A percentile compares a stretch with the other conserved stretches of the same genome.
These are phyloP conservation scores for Geotrichum histeridarum DNA, from an alignment of 1,139 yeast genomes.

Conservation along the genomic window DNA sequence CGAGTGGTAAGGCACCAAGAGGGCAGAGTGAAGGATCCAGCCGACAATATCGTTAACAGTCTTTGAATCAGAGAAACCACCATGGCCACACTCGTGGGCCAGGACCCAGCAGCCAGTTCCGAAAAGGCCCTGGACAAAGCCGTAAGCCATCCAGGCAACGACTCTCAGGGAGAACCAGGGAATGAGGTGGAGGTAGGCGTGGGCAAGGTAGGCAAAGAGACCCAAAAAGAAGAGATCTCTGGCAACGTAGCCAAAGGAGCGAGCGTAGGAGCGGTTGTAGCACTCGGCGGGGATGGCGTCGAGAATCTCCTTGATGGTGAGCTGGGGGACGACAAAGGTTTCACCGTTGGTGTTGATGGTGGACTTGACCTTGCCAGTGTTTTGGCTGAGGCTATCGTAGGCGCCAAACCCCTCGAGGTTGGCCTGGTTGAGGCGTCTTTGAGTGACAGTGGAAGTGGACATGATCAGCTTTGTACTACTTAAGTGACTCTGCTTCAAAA, in stretches of 20 bases:
- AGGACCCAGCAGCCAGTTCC: slow-evolving; percentile 81
- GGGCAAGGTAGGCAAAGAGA: slow-evolving; percentile 50
- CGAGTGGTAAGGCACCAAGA: slow-evolving; percentile 77
- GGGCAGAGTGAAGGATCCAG: slow-evolving; percentile 74
- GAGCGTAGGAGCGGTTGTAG: slow-evolving; percentile 57
- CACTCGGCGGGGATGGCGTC: slow-evolving; percentile 72
- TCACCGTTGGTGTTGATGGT: slow-evolving; percentile 56
- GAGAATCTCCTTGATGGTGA: slow-evolving; percentile 65
- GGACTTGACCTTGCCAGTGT: slow-evolving; percentile 21
- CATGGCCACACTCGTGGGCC: slow-evolving; percentile 91
- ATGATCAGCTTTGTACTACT: background rate
- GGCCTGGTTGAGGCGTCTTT: slow-evolving; percentile 27
- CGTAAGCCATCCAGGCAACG: slow-evolving; percentile 55
- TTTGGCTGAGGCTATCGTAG: slow-evolving; percentile 18
- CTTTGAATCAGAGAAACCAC: slow-evolving; percentile 70
- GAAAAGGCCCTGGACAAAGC: slow-evolving; percentile 56
- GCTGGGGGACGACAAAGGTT: slow-evolving; percentile 66
- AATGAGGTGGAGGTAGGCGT: slow-evolving; percentile 50
- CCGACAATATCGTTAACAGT: slow-evolving; percentile 70
- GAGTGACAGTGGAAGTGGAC: slow-evolving; percentile 30
- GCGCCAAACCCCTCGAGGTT: slow-evolving; percentile 19
- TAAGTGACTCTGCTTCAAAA: slow-evolving; percentile 14
- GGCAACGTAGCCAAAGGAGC: slow-evolving; percentile 57
- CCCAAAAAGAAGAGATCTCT: slow-evolving; percentile 57
- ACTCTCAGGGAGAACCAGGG: slow-evolving; percentile 46